These are phyloP conservation scores for Scytalidium sp. DNA, from an alignment of 2,329 filamentous ascomycete species.

Conservation along the genomic window DNA sequence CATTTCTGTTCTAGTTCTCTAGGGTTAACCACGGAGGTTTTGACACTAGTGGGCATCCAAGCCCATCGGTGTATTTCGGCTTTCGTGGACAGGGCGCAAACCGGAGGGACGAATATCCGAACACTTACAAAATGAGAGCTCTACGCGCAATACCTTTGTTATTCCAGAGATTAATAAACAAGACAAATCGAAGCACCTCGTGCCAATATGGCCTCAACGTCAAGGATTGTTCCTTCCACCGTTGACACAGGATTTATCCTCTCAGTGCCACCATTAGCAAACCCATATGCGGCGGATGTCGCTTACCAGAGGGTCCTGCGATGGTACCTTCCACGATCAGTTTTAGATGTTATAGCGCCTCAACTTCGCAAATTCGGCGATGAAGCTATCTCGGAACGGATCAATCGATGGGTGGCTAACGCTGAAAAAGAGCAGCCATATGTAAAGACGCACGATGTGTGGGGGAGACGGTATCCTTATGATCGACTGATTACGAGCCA, in stretches of 20 bases:
- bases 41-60: too few species aligned
- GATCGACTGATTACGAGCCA: conserved; percentile 6
- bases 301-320: conserved; percentile 1
- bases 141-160: too few species aligned
- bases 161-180: background rate
- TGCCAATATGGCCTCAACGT: conserved; percentile 1
- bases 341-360: conserved; percentile 1
- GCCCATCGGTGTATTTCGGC: too few species aligned
- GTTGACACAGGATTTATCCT: conserved; percentile 4
- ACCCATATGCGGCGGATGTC: conserved; percentile 2
- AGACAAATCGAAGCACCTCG: background rate
- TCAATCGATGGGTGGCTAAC: conserved; percentile 4
- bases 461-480: conserved; percentile 4
- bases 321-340: conserved; percentile 2
- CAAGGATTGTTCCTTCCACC: conserved; percentile 2
- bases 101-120: too few species aligned
- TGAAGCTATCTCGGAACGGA: conserved; percentile 5
- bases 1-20: too few species aligned
- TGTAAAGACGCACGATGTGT: conserved; percentile 10
- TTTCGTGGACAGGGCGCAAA: too few species aligned
- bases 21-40: too few species aligned
- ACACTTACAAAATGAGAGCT: too few species aligned
- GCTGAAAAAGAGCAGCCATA: conserved; percentile 56
- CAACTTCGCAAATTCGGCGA: conserved; percentile 5
- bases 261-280: conserved; percentile 1